Conservation (phyloP, 257 asterid genomes). For the Handroanthus guayacan region DNA sequence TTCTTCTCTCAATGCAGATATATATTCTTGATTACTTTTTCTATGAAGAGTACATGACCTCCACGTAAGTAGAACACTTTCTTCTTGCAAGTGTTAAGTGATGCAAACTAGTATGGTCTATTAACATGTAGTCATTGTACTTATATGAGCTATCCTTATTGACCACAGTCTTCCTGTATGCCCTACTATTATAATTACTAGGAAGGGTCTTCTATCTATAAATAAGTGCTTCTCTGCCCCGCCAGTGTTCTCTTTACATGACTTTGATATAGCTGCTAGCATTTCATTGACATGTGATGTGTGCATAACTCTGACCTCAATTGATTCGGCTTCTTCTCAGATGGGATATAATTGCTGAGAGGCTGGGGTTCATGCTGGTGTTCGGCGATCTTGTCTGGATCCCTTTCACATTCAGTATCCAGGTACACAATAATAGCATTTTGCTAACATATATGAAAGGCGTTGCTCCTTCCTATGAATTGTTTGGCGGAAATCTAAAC, state of each 20-base stretch:
- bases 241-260: slow-evolving; percentile 8
- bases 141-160: slow-evolving; percentile 7
- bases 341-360: slow-evolving; percentile 99
- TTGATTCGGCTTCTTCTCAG: slow-evolving; percentile 49
- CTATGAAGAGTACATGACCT: slow-evolving; percentile 95
- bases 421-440: slow-evolving; percentile 57
- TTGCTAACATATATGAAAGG: slow-evolving; percentile 9
- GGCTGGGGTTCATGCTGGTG: slow-evolving; percentile 97
- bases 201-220: slow-evolving; percentile 14
- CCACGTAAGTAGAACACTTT: slow-evolving; percentile 76
- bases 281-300: slow-evolving; percentile 30
- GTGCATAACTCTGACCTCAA: slow-evolving; percentile 35
- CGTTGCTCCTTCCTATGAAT: slow-evolving; percentile 1
- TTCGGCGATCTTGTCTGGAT: slow-evolving; percentile 98
- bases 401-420: slow-evolving; percentile 97
- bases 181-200: neutral
- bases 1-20: slow-evolving; percentile 56
- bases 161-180: neutral
- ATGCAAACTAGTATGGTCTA: slow-evolving; percentile 20
- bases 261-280: slow-evolving; percentile 22
- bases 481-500: neutral
- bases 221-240: neutral
- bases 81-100: slow-evolving; percentile 26
- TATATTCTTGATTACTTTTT: slow-evolving; percentile 89
- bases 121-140: neutral